Conservation (phyloP, 2,329 filamentous ascomycete genomes). For the Botrytis pseudocinerea region DNA sequence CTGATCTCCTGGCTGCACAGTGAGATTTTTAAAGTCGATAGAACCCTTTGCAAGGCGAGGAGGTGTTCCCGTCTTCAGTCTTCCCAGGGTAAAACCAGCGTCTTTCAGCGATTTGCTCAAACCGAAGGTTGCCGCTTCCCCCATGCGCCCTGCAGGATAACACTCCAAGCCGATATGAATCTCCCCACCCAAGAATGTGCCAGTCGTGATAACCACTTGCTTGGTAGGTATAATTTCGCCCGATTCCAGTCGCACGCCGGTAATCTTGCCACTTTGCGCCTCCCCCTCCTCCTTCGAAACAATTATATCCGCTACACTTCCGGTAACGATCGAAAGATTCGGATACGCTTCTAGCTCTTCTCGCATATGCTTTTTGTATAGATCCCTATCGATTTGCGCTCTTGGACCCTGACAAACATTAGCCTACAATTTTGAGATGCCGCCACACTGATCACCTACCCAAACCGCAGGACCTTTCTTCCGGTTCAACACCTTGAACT, state of each 20-base stretch:
- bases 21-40: constrained; percentile 74
- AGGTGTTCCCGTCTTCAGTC: constrained; percentile 94
- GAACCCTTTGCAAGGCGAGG: constrained; percentile 79
- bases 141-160: constrained; percentile 87
- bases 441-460: constrained; percentile 44
- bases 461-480: constrained; percentile 94
- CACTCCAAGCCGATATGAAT: constrained; percentile 90
- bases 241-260: constrained; percentile 82
- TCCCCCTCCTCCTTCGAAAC: constrained; percentile 56
- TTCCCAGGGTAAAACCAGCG: constrained; percentile 84
- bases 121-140: constrained; percentile 89
- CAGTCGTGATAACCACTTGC: constrained; percentile 90
- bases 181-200: constrained; percentile 91
- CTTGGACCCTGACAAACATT: constrained; percentile 64
- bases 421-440: neutral
- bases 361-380: constrained; percentile 90
- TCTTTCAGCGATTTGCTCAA: constrained; percentile 86
- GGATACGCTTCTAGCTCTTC: constrained; percentile 78
- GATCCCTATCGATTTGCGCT: constrained; percentile 87
- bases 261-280: constrained; percentile 68
- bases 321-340: constrained; percentile 78
- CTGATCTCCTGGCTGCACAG: constrained; percentile 77
- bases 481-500: constrained; percentile 85
- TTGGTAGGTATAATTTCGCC: constrained; percentile 79
- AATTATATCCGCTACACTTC: constrained; percentile 90